Percentiles rank a stretch among this genome's conserved stretches.
Conservation (phyloP, 2,329 filamentous ascomycete species). For the Ophiostoma montium region DNA sequence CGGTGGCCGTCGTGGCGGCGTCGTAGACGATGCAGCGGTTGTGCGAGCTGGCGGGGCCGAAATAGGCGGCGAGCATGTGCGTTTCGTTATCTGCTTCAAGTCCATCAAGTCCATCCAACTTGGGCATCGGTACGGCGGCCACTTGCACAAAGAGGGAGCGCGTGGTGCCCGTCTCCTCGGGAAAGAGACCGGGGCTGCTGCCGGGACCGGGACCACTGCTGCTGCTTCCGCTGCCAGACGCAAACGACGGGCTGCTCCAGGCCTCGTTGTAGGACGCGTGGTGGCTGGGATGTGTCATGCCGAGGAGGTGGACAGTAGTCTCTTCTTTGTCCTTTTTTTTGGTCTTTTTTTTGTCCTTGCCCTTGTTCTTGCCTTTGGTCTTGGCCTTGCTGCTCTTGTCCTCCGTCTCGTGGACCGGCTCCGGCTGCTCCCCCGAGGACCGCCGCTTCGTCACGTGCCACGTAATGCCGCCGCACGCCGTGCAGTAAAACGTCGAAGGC, state of each 20-base stretch:
- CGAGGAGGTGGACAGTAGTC: neutral
- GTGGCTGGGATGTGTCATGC: constrained; percentile 6
- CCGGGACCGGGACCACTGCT: neutral
- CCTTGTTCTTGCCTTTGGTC: neutral
- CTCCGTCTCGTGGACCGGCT: neutral
- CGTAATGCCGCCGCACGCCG: neutral
- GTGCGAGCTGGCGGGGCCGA: neutral
- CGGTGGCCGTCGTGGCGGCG: neutral
- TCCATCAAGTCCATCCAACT: too few species aligned
- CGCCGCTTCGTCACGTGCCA: constrained; percentile 6
- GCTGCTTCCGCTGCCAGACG: neutral
- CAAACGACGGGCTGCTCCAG: neutral
- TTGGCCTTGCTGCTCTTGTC: neutral
- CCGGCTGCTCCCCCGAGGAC: too few species aligned
- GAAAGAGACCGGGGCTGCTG: too few species aligned
- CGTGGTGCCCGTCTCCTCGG: constrained; percentile 7
- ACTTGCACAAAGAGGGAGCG: constrained; percentile 8
- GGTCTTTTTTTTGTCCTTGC: neutral
- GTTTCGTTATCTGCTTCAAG: too few species aligned
- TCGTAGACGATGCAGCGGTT: neutral
- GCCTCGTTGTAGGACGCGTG: constrained; percentile 6
- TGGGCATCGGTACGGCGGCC: neutral
- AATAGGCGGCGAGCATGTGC: neutral
- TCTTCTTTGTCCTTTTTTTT: neutral
- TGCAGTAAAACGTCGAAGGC: neutral